A percentile compares a stretch with the other conserved stretches of the same genome.
phyloP scores from a whole-genome alignment of 2,329 filamentous ascomycete genomes.

The Mycosphaerella sp. region DNA sequence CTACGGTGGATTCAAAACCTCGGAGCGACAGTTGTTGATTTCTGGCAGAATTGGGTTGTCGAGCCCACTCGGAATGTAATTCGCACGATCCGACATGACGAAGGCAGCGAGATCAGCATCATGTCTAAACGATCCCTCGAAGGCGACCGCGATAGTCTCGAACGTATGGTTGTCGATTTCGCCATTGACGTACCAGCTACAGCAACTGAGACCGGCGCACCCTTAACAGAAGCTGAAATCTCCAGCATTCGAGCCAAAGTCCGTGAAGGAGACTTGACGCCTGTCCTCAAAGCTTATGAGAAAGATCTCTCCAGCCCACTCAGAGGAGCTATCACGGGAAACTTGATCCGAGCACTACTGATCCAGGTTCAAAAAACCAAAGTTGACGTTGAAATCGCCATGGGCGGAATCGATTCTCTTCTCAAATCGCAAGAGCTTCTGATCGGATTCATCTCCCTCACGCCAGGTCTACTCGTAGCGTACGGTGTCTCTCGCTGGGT shows the following conservation, averaged over 20 bases:
- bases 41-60: constrained; percentile 95
- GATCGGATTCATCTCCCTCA: constrained; percentile 94
- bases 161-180: constrained; percentile 98
- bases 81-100: constrained; percentile 86
- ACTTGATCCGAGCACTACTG: constrained; percentile 80
- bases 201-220: constrained; percentile 38
- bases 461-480: constrained; percentile 83
- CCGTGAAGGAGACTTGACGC: constrained; percentile 84
- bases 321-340: constrained; percentile 73
- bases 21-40: constrained; percentile 73
- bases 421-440: constrained; percentile 95
- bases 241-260: constrained; percentile 71
- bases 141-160: constrained; percentile 83
- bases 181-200: constrained; percentile 71
- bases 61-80: constrained; percentile 78
- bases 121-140: constrained; percentile 91
- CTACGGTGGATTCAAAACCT: constrained; percentile 72
- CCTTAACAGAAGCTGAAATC: constrained; percentile 62
- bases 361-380: constrained; percentile 99
- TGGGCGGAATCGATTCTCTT: constrained; percentile 89
- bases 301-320: constrained; percentile 78
- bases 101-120: constrained; percentile 87
- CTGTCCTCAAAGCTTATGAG: constrained; percentile 86
- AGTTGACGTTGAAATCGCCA: constrained; percentile 92
- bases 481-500: constrained; percentile 70